Percentiles rank a stretch among this genome's conserved stretches.
Evolutionary conservation across 495 filamentous ascomycete species (phyloP).

Genomic region (Podospora australis): DNA sequence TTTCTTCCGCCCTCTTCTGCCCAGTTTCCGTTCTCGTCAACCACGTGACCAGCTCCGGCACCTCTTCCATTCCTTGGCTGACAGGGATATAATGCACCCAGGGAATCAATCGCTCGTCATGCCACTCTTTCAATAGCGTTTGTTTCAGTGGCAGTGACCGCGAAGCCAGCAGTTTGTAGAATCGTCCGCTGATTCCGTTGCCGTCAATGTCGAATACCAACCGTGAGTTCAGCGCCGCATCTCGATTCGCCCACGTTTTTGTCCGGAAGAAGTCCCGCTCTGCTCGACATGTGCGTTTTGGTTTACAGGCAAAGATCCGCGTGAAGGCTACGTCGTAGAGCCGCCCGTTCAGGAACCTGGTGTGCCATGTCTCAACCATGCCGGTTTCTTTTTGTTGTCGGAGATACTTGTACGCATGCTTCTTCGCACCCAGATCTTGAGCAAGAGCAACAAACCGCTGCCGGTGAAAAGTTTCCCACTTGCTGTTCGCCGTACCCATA

Average conservation of each 20-base stretch:
- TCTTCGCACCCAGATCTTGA: slow-evolving; percentile 13
- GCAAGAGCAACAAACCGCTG: slow-evolving; percentile 42
- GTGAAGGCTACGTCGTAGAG: slow-evolving; percentile 8
- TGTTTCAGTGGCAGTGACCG: slow-evolving; percentile 39
- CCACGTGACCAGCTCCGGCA: slow-evolving; percentile 34
- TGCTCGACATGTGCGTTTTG: background rate
- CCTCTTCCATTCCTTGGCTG: slow-evolving; percentile 9
- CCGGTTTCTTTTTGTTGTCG: background rate
- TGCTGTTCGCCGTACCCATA: slow-evolving; percentile 18
- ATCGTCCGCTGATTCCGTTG: slow-evolving; percentile 49
- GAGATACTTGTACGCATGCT: slow-evolving; percentile 19
- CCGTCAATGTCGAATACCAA: slow-evolving; percentile 49
- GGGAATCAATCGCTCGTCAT: slow-evolving; percentile 47
- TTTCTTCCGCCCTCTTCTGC: background rate
- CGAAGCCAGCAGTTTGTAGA: slow-evolving; percentile 41
- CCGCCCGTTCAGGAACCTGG: slow-evolving; percentile 17
- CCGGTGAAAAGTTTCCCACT: slow-evolving; percentile 39
- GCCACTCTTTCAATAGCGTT: slow-evolving; percentile 51
- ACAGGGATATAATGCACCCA: slow-evolving; percentile 38
- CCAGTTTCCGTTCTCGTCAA: slow-evolving; percentile 15
- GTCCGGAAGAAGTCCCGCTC: slow-evolving; percentile 16
- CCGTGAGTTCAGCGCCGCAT: slow-evolving; percentile 18
- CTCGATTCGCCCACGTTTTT: slow-evolving; percentile 12
- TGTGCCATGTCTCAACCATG: slow-evolving; percentile 1
- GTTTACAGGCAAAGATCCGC: slow-evolving; percentile 5